Conservation (phyloP, 495 filamentous ascomycete species). For the Pyrenula aspistea region DNA sequence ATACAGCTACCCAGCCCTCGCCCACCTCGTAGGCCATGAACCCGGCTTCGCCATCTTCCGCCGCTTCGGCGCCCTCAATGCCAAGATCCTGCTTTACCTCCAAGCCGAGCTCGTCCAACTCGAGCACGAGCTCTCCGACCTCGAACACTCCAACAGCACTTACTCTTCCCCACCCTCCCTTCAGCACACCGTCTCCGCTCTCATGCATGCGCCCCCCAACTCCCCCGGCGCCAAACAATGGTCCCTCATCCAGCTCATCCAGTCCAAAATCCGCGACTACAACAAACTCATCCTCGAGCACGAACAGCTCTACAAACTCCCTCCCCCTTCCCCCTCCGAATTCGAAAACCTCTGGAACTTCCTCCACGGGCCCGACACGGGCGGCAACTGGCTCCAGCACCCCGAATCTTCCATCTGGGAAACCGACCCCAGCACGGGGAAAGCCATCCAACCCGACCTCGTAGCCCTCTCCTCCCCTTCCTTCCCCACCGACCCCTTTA, state of each 20-base stretch:
- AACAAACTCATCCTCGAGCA: neutral
- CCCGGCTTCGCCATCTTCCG: conserved; percentile 13
- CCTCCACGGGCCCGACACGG: neutral
- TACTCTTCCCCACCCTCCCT: neutral
- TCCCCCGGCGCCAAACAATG: neutral
- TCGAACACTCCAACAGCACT: conserved; percentile 2
- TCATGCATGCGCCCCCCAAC: neutral
- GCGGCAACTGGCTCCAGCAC: neutral
- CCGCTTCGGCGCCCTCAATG: conserved; percentile 18
- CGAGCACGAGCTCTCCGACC: conserved; percentile 12
- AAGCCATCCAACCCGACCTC: neutral
- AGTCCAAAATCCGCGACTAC: neutral
- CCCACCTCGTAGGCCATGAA: neutral
- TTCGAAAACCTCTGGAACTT: neutral
- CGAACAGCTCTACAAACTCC: neutral
- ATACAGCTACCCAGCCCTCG: neutral
- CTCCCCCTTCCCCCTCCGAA: neutral
- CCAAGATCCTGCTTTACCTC: conserved; percentile 20
- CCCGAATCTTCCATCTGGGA: neutral
- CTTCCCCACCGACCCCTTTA: neutral
- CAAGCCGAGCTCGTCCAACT: conserved; percentile 21
- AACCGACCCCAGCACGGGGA: neutral
- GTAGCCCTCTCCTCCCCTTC: neutral
- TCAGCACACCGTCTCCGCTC: neutral
- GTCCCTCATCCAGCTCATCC: neutral